These are phyloP conservation scores for Tylopilus subfusipes DNA, from an alignment of 768 basidiomycete genomes.

Conservation along the genomic window DNA sequence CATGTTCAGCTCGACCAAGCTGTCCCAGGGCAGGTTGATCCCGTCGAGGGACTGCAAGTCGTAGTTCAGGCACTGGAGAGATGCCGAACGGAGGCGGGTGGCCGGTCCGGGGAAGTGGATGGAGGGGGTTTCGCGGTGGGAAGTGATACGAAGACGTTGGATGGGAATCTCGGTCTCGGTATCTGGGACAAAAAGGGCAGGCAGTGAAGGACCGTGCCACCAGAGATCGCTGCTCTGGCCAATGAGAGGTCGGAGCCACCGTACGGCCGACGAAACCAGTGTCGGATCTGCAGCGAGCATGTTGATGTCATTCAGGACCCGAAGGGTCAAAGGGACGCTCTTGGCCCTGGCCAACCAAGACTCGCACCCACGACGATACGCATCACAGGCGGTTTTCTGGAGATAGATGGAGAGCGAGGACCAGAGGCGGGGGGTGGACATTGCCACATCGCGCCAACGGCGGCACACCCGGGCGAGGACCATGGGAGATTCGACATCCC, in stretches of 20 bases:
- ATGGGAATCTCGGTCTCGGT: conserved; percentile 3
- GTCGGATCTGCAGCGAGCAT: conserved; percentile 3
- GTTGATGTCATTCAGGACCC: conserved; percentile 26
- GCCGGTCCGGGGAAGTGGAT: conserved; percentile 17
- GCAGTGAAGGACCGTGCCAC: conserved; percentile 31
- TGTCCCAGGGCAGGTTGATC: conserved; percentile 27
- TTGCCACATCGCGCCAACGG: conserved; percentile 30
- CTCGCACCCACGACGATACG: conserved; percentile 20
- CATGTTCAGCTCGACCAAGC: conserved; percentile 25
- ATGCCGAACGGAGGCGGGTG: conserved; percentile 16
- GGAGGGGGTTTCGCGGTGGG: conserved; percentile 10
- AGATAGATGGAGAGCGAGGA: conserved; percentile 26
- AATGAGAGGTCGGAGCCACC: conserved; percentile 26
- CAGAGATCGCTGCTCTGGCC: conserved; percentile 27
- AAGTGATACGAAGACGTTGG: conserved; percentile 22
- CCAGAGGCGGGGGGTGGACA: conserved; percentile 33
- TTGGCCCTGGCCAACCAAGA: conserved; percentile 30
- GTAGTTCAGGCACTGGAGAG: conserved; percentile 19
- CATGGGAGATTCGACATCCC: conserved; percentile 19
- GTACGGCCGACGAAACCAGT: conserved; percentile 1
- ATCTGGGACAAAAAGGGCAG: conserved; percentile 14
- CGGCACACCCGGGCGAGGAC: conserved; percentile 28
- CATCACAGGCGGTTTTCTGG: conserved; percentile 2
- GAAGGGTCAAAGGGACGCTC: conserved; percentile 23
- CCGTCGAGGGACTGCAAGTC: conserved; percentile 23